Base-by-base conservation (phyloP, 129 eudicot species). In the Flaveria sonorensis region DNA sequence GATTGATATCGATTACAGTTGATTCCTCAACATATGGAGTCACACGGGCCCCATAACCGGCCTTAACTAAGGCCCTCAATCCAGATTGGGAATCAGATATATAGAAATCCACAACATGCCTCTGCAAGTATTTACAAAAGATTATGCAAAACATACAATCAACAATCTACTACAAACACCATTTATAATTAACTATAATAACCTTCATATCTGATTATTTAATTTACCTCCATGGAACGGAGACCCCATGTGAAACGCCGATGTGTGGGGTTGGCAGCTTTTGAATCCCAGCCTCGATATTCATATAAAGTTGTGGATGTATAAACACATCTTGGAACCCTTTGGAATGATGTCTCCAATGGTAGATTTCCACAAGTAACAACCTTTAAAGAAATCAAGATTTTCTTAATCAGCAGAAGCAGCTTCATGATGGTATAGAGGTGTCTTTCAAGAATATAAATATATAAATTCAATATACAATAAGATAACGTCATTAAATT, bases 31-130 rank as follows among this genome's bases (percentile, higher is more conserved):
- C 93, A 80, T 81, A 86, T 32, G 90, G 90, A 77, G 93, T 86
- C 75, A 89, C 90, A 40, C 87, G 86, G 12, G 93, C 90, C 40
- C 90, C 93, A 70, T 83, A 83, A 19, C 93, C 93, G n/a, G 90
- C 81, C 79, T 88, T 88, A 36, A 88, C 93, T 76, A 89, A 80
- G 19, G 93, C 93, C 83, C 93, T 84, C 70, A 89, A 74, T 32
- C 93, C 93, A 66, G 92, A 88, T 67, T 88, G 92, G 81, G 85
- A 88, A 68, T 88, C 92, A 0, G 92, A 88, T 77, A 89, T 86
- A 85, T 89, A 89, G 53, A 89, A 89, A 77, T 89, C 93, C 70
- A 84, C 90, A 59, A 84, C 90, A 71, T 84, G 90, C 68, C 85
- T 82, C 93, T 89, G 90, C 63, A 36, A 52, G 32, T 21, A 81